These are phyloP conservation scores for Penicillium robsamsonii DNA, from an alignment of 495 filamentous ascomycete genomes.

Conservation along the genomic window DNA sequence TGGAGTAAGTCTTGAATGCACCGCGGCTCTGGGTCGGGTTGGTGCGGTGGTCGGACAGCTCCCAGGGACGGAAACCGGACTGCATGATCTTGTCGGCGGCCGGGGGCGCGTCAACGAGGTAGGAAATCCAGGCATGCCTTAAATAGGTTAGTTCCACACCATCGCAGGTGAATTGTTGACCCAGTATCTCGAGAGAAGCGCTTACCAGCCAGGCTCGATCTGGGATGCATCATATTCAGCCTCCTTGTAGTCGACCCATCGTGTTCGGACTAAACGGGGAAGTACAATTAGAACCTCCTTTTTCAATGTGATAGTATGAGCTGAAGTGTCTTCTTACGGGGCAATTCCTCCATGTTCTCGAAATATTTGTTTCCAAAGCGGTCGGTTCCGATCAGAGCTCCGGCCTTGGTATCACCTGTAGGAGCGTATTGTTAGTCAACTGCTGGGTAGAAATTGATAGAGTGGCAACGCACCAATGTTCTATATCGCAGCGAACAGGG, in stretches of 20 bases:
- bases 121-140: conserved; percentile 95
- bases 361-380: conserved; percentile 95
- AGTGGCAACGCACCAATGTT: conserved; percentile 58
- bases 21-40: conserved; percentile 71
- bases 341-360: conserved; percentile 94
- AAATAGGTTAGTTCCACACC: conserved; percentile 2
- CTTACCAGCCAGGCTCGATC: conserved; percentile 90
- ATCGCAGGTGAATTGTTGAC: not conserved
- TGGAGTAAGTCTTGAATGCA: conserved; percentile 90
- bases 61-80: conserved; percentile 67
- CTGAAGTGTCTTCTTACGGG: conserved; percentile 56
- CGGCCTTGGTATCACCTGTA: conserved; percentile 93
- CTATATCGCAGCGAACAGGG: conserved; percentile 39
- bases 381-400: conserved; percentile 80
- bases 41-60: conserved; percentile 67
- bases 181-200: not conserved
- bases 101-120: conserved; percentile 86
- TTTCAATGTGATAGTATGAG: not conserved
- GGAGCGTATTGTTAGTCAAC: conserved; percentile 21
- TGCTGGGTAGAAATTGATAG: not conserved
- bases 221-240: conserved; percentile 86
- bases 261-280: conserved; percentile 70
- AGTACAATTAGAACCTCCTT: not conserved
- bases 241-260: conserved; percentile 96
- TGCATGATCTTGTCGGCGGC: conserved; percentile 69